Percentiles rank a stretch among this genome's conserved stretches.
phyloP scores from a whole-genome alignment of 2,329 filamentous ascomycete genomes.

The Cryphonectria carpinicola region DNA sequence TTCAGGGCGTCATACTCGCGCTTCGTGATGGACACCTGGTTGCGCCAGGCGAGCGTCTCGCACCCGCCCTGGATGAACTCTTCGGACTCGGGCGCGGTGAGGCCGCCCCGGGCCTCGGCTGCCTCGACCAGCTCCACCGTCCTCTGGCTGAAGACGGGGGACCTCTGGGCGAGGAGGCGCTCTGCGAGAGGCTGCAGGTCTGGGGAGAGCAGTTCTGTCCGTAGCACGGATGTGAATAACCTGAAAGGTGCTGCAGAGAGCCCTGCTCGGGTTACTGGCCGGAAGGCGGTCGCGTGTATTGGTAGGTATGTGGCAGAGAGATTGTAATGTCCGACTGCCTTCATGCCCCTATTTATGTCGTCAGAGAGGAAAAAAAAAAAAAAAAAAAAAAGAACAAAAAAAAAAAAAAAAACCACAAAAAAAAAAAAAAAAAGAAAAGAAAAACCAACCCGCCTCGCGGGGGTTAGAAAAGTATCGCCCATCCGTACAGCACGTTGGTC shows the following conservation, averaged over 20 bases:
- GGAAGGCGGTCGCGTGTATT: slow-evolving; percentile 56
- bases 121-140: slow-evolving; percentile 43
- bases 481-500: too few relatives aligned
- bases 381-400: too few relatives aligned
- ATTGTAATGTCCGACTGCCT: slow-evolving; percentile 57
- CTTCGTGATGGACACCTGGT: slow-evolving; percentile 18
- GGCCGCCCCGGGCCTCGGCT: slow-evolving; percentile 38
- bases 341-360: slow-evolving; percentile 40
- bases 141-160: slow-evolving; percentile 47
- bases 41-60: slow-evolving; percentile 53
- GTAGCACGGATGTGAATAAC: slow-evolving; percentile 40
- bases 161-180: slow-evolving; percentile 37
- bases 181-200: slow-evolving; percentile 35
- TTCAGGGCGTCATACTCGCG: slow-evolving; percentile 47
- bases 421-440: too few relatives aligned
- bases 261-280: slow-evolving; percentile 39
- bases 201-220: slow-evolving; percentile 45
- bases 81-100: slow-evolving; percentile 38
- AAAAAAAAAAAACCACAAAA: too few relatives aligned
- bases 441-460: too few relatives aligned
- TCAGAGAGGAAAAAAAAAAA: too few relatives aligned
- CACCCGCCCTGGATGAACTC: slow-evolving; percentile 49
- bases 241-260: slow-evolving; percentile 39
- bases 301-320: slow-evolving; percentile 51
- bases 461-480: too few relatives aligned